Percentiles rank a stretch among this genome's conserved stretches.
Conservation (phyloP, 2,329 filamentous ascomycete genomes). For the Xylaria arbuscula region DNA sequence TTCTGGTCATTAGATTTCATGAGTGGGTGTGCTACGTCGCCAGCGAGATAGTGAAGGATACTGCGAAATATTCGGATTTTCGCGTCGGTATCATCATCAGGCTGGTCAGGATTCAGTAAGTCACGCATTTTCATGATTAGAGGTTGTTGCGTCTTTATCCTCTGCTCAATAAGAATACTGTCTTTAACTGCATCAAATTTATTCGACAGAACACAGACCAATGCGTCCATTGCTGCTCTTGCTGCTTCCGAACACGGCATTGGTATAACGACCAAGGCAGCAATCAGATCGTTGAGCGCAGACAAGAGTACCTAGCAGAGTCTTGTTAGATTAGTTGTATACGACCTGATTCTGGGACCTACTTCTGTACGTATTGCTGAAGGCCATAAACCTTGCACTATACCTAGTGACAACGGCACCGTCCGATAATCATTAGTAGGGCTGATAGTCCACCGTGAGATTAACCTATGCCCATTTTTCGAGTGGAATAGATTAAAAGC, state of each 20-base stretch:
- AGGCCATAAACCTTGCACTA: conserved; percentile 48
- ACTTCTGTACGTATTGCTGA: conserved; percentile 41
- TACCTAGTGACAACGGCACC: conserved; percentile 48
- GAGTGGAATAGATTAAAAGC: conserved; percentile 45
- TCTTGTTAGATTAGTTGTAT: conserved; percentile 17
- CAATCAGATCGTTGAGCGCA: conserved; percentile 38
- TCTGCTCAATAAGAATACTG: conserved; percentile 11
- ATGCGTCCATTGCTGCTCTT: conserved; percentile 45
- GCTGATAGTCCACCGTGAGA: conserved; percentile 31
- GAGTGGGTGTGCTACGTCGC: conserved; percentile 47
- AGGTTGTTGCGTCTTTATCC: conserved; percentile 36
- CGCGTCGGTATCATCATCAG: conserved; percentile 7
- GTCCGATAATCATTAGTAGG: conserved; percentile 42
- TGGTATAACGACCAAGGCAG: conserved; percentile 28
- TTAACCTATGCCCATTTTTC: neutral
- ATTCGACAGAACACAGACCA: conserved; percentile 46
- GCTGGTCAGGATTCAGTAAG: conserved; percentile 5
- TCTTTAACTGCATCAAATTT: conserved; percentile 41
- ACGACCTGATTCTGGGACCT: conserved; percentile 26
- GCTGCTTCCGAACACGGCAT: conserved; percentile 39
- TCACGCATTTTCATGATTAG: conserved; percentile 26
- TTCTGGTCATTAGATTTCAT: conserved; percentile 33
- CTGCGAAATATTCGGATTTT: conserved; percentile 44
- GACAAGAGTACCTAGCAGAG: conserved; percentile 38
- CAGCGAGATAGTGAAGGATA: conserved; percentile 48